These are phyloP conservation scores for Solanum medicagineum DNA, from an alignment of 257 asterid species.

Conservation along the genomic window DNA sequence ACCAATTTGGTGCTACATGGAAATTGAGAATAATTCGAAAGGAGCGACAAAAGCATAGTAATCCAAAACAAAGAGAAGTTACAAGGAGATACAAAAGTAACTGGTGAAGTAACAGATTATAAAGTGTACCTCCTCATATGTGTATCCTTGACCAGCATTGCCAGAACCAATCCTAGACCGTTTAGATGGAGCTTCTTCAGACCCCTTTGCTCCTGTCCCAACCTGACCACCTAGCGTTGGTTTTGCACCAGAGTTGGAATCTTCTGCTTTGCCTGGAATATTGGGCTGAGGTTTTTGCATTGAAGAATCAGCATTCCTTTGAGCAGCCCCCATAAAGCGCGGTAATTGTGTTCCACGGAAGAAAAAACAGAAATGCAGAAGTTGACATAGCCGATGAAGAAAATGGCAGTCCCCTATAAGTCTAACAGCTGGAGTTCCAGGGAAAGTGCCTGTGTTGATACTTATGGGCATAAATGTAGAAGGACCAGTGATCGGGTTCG, in stretches of 20 bases:
- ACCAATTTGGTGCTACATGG: neutral
- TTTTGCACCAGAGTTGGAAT: slow-evolving; percentile 50
- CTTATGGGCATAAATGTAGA: slow-evolving; percentile 88
- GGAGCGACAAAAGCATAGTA: neutral
- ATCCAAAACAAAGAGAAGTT: neutral
- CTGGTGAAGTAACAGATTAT: neutral
- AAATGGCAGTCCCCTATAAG: slow-evolving; percentile 98
- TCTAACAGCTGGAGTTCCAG: slow-evolving; percentile 99
- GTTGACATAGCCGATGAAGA: slow-evolving; percentile 93
- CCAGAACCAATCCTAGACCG: slow-evolving; percentile 93
- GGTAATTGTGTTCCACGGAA: slow-evolving; percentile 84
- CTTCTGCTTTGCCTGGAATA: slow-evolving; percentile 60
- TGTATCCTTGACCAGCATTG: slow-evolving; percentile 99
- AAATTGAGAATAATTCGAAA: neutral
- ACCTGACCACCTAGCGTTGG: slow-evolving; percentile 49
- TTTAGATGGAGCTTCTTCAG: slow-evolving; percentile 85
- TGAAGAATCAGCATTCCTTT: slow-evolving; percentile 65
- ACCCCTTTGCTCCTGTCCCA: slow-evolving; percentile 50
- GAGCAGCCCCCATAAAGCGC: slow-evolving; percentile 61
- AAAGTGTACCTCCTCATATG: slow-evolving; percentile 79
- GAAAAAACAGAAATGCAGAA: slow-evolving; percentile 88
- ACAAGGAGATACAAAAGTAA: neutral
- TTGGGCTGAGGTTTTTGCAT: slow-evolving; percentile 59
- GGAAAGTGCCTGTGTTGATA: slow-evolving; percentile 96
- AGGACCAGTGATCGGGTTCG: slow-evolving; percentile 81